phyloP scores from a whole-genome alignment of 1,284 basidiomycete genomes.

The Mycena citricolor region DNA sequence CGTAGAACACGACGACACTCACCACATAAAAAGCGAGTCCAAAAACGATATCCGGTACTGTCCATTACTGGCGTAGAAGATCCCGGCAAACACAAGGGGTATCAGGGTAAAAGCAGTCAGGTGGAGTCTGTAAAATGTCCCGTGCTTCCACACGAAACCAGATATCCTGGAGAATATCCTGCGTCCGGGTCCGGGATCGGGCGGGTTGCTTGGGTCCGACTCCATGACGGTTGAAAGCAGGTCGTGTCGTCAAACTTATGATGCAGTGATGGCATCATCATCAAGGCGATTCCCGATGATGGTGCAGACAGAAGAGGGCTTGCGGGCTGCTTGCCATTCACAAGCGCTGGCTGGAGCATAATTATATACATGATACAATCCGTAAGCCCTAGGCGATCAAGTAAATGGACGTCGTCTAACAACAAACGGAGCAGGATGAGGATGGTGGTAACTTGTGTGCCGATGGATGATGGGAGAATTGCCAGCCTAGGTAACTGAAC shows the following conservation, averaged over 20 bases:
- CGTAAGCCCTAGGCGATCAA: constrained; percentile 17
- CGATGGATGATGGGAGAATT: too few relatives aligned
- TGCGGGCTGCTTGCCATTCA: too few relatives aligned
- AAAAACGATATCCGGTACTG: constrained; percentile 48
- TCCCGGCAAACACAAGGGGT: constrained; percentile 54
- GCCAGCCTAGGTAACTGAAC: too few relatives aligned
- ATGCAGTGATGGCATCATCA: too few relatives aligned
- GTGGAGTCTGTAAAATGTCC: constrained; percentile 57
- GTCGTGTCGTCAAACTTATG: too few relatives aligned
- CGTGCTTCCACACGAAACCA: constrained; percentile 30
- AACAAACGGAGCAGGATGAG: constrained; percentile 13
- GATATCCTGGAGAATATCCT: constrained; percentile 6
- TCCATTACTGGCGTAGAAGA: constrained; percentile 59
- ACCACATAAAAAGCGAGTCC: constrained; percentile 60
- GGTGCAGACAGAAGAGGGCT: too few relatives aligned
- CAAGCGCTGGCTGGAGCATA: too few relatives aligned
- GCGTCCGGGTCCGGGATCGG: background rate
- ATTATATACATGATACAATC: constrained; percentile 22
- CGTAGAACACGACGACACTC: too few relatives aligned
- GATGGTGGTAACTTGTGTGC: background rate
- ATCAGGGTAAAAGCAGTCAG: constrained; percentile 55
- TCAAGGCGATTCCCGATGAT: too few relatives aligned
- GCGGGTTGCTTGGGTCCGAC: too few relatives aligned
- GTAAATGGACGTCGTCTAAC: constrained; percentile 19
- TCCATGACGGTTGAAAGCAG: too few relatives aligned